Percentiles rank a stretch among this genome's conserved stretches.
Evolutionary conservation across 2,329 filamentous ascomycete species (phyloP).

Genomic region (Talaromyces piceae): DNA sequence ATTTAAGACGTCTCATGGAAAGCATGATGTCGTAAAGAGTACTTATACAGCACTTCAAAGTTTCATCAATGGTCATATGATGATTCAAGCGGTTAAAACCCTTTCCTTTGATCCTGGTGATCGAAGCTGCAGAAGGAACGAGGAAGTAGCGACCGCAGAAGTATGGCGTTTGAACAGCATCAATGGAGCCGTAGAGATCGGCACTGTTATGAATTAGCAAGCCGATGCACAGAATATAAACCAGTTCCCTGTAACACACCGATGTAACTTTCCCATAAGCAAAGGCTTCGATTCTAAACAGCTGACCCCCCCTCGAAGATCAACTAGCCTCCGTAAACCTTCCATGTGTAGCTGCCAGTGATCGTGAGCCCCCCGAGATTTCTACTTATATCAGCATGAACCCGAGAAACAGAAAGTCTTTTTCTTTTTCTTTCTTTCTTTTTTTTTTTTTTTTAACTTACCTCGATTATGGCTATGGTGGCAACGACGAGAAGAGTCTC

Average conservation of each 20-base stretch:
- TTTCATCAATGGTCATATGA: background rate
- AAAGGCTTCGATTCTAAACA: conserved; percentile 7
- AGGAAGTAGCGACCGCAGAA: conserved; percentile 1
- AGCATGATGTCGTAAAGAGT: background rate
- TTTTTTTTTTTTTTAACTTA: too few species aligned
- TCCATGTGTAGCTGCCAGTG: conserved; percentile 9
- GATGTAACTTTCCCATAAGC: conserved; percentile 6
- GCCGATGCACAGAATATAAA: background rate
- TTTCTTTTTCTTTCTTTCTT: too few species aligned
- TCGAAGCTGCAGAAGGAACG: background rate
- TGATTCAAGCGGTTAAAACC: background rate
- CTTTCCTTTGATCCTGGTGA: background rate
- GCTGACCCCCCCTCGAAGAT: conserved; percentile 4
- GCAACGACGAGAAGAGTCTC: conserved; percentile 5
- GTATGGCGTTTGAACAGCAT: conserved; percentile 1
- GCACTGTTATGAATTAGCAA: background rate
- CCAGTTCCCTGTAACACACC: background rate
- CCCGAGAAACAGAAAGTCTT: background rate
- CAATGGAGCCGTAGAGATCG: conserved; percentile 5
- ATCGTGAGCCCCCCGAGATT: background rate
- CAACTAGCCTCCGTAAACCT: conserved; percentile 3
- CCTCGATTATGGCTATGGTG: conserved; percentile 5
- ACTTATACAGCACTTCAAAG: background rate
- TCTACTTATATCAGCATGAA: background rate
- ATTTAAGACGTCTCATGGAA: background rate